Evolutionary conservation across 208 protist species (phyloP), one percentile per base, ranked within the genome.

Genomic region (Acanthamoeba lenticulata): DNA sequence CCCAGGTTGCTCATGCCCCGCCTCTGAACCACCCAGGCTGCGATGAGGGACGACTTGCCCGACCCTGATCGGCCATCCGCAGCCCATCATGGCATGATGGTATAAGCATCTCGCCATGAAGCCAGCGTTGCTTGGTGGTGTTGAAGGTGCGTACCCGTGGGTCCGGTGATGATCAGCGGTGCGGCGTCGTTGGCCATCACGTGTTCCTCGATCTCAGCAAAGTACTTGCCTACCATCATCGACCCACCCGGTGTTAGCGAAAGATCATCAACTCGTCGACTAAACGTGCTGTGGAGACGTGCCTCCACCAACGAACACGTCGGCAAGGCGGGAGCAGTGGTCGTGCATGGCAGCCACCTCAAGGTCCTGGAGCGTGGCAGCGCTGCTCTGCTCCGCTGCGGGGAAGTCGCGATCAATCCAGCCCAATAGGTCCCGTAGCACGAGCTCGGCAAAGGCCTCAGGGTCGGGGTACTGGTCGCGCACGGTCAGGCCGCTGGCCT

Each of bases 1-100:
- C 74, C 38, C 24, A 83, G 45, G 34, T n/a, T n/a, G n/a, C 62
- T 94, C 65, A 81, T 29, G 52, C 57, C 57, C 27, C n/a, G 27
- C n/a, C 85, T 62, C 38, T 90, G 47, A 4, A 52, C 85, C 29
- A 90, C 45, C 55, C 55, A 94, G 3, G 67, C 19, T 9, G 69
- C 90, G 32, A 94, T 67, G 27, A 94, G 36, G 13, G 90, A 94
- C 13, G 90, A 86, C 24, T 94, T 94, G 6, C 90, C 90, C 21
- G 57, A 77, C 6, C 57, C 57, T 67, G n/a, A 52, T 52, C 47
- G 44, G 44, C 24, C 24, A 67, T 52, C 11, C 44, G 29, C 19
- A 81, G 38, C 38, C 38, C 24, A 67, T 67, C 24, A 27, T 67
- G 24, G 57, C 27, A 67, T 27, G 27, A 67, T 27, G 57, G 24